Percentiles rank a stretch among this genome's conserved stretches.
These are phyloP conservation scores for Paralagenidium karlingii DNA, from an alignment of 352 stramenopile genomes.

Conservation along the genomic window DNA sequence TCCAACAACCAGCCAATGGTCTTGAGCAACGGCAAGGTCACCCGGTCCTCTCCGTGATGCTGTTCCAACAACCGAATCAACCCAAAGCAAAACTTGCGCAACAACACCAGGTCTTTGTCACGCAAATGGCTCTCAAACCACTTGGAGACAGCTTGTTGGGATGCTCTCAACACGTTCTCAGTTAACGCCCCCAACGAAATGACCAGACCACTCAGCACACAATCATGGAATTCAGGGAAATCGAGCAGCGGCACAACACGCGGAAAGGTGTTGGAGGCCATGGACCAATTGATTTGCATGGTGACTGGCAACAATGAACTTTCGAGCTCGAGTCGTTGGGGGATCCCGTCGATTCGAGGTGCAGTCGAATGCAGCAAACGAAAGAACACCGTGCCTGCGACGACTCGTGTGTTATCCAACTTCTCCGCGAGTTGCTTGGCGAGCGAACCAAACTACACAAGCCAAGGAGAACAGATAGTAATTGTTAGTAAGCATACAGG, in stretches of 20 bases:
- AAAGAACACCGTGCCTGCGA: constrained; percentile 82
- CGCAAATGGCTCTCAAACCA: constrained; percentile 38
- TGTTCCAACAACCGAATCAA: constrained; percentile 45
- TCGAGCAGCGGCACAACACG: constrained; percentile 78
- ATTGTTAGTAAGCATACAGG: no score
- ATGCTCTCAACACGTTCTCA: constrained; percentile 87
- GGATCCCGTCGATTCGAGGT: constrained; percentile 62
- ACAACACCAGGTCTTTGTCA: constrained; percentile 45
- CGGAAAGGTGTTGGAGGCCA: constrained; percentile 85
- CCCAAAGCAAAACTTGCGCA: constrained; percentile 53
- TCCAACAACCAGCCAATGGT: constrained; percentile 68
- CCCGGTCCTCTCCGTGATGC: constrained; percentile 57
- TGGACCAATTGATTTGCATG: constrained; percentile 60
- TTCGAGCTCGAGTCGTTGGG: constrained; percentile 60
- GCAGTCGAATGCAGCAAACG: constrained; percentile 62
- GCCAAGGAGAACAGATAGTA: constrained; percentile 14
- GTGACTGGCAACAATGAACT: constrained; percentile 37
- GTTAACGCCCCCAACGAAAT: constrained; percentile 93
- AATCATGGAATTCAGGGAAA: constrained; percentile 78
- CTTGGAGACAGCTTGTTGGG: constrained; percentile 40
- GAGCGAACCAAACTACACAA: constrained; percentile 59
- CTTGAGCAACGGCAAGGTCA: constrained; percentile 83
- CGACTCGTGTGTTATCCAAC: constrained; percentile 86
- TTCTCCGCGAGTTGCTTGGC: constrained; percentile 96
- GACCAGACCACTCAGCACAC: constrained; percentile 82